Base-by-base conservation (phyloP, 768 basidiomycete genomes). In the Boletus reticuloceps region DNA sequence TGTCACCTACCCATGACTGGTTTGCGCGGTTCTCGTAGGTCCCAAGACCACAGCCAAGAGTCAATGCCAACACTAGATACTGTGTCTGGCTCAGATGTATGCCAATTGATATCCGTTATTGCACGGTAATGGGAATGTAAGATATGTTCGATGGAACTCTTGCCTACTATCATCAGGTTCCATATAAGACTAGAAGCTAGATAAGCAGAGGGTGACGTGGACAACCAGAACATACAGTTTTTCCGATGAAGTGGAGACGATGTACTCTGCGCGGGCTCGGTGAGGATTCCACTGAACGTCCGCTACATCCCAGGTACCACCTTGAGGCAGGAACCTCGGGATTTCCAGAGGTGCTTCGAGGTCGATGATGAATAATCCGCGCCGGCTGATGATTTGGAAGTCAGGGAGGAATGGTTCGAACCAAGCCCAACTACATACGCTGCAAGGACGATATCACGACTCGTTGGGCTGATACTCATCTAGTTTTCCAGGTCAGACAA, bases 31-130 rank as follows among this genome's bases (percentile, higher is more conserved):
- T 77, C 78, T 41, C 92, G 78, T 22, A 99, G 65, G 69, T 98
- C 97, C 95, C 96, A 99, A 14, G 86, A 85, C 86, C 92, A 91
- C 19, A 98, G 71, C 85, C 95, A 97, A 0, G 94, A 88, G 67
- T 99, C 97, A 48, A 99, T 89, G 0, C 91, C 89, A 0, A 89
- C 93, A 45, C 94, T 96, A 3, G 89, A 88, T 17, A 98, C 89
- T 13, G 85, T 77, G 54, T 97, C 85, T 6, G 89, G 88, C 62
- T 94, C 87, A 5, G 81, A 80, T 0, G 88, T 88, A 64, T 94
- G 91, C 96, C 96, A 99, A 67, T 99, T 98, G 66, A 98, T 92
- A 66, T 99, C 97, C 4, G 97, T 98, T 51, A 99, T 94, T 6
- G 94, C 94, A 43, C 96, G 86, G 58, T 93, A 91, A 66, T 99